phyloP scores from a whole-genome alignment of 805 yeast genomes.

The Saccharomycopsis sp. region DNA sequence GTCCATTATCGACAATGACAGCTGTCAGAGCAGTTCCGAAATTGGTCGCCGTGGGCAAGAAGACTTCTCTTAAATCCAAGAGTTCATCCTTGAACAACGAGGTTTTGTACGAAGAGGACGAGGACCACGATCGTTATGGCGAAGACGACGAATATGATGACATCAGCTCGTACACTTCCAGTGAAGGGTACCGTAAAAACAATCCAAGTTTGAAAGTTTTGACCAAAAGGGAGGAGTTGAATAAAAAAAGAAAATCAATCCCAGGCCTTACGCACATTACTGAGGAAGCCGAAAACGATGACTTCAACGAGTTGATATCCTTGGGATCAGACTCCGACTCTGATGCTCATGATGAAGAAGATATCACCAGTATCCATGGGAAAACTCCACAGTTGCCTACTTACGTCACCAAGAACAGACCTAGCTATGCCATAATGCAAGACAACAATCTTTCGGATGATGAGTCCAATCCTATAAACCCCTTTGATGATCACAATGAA shows the following conservation, averaged over 20 bases:
- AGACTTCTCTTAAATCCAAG: background rate
- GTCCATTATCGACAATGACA: slow-evolving; percentile 41
- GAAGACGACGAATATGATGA: slow-evolving; percentile 4
- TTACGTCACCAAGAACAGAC: slow-evolving; percentile 6
- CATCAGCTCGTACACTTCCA: slow-evolving; percentile 10
- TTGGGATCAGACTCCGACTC: slow-evolving; percentile 17
- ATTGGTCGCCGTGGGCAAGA: slow-evolving; percentile 41
- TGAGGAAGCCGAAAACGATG: slow-evolving; percentile 10
- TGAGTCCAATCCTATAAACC: slow-evolving; percentile 15
- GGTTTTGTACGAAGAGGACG: slow-evolving; percentile 8
- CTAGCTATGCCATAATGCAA: slow-evolving; percentile 14
- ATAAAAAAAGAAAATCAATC: slow-evolving; percentile 12
- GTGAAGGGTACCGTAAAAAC: slow-evolving; percentile 9
- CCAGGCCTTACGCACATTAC: slow-evolving; percentile 19
- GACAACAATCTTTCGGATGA: too few species aligned
- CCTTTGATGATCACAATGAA: slow-evolving; percentile 22
- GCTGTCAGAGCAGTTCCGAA: slow-evolving; percentile 72
- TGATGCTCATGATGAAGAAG: slow-evolving; percentile 13
- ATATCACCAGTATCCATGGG: background rate
- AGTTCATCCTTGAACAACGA: slow-evolving; percentile 5
- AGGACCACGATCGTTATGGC: slow-evolving; percentile 1
- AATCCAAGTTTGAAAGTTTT: slow-evolving; percentile 13
- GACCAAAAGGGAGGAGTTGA: slow-evolving; percentile 3
- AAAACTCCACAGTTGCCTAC: slow-evolving; percentile 3
- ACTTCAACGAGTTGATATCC: slow-evolving; percentile 18